These are phyloP conservation scores for Euphorbia peplus DNA, from an alignment of 345 rosid genomes.

Conservation along the genomic window DNA sequence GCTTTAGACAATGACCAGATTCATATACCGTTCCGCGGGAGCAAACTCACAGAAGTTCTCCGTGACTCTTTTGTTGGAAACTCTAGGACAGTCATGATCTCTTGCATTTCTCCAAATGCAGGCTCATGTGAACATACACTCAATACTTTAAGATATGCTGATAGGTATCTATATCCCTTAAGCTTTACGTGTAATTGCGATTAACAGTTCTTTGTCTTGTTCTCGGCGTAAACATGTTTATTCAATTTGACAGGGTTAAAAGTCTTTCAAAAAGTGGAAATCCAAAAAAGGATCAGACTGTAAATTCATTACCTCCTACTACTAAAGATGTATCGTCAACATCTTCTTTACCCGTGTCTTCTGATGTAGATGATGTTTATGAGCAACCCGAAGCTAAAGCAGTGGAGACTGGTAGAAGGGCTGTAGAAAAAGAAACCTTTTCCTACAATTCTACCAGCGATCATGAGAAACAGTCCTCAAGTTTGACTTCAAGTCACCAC, in stretches of 20 bases:
- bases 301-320: slow-evolving; percentile 39
- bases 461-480: slow-evolving; percentile 46
- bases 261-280: slow-evolving; percentile 92
- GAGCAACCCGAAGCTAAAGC: slow-evolving; percentile 55
- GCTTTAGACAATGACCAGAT: slow-evolving; percentile 94
- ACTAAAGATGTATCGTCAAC: slow-evolving; percentile 54
- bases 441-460: slow-evolving; percentile 42
- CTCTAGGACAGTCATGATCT: slow-evolving; percentile 93
- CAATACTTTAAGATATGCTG: slow-evolving; percentile 94
- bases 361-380: slow-evolving; percentile 47
- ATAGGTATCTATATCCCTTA: slow-evolving; percentile 48
- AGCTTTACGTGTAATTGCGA: not conserved
- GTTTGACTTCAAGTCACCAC: slow-evolving; percentile 40
- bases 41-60: slow-evolving; percentile 96
- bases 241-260: slow-evolving; percentile 67
- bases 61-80: slow-evolving; percentile 96
- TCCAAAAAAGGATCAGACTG: slow-evolving; percentile 65
- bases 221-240: slow-evolving; percentile 11
- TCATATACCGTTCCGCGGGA: slow-evolving; percentile 94
- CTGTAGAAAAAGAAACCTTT: slow-evolving; percentile 55
- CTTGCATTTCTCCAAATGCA: slow-evolving; percentile 95
- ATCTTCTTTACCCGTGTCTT: slow-evolving; percentile 41
- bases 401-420: slow-evolving; percentile 55
- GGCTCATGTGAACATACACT: slow-evolving; percentile 96
- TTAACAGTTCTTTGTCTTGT: not conserved